Percentiles rank a stretch among this genome's conserved stretches.
Conservation (phyloP, 495 filamentous ascomycete species). For the Penicillium bialowiezense region DNA sequence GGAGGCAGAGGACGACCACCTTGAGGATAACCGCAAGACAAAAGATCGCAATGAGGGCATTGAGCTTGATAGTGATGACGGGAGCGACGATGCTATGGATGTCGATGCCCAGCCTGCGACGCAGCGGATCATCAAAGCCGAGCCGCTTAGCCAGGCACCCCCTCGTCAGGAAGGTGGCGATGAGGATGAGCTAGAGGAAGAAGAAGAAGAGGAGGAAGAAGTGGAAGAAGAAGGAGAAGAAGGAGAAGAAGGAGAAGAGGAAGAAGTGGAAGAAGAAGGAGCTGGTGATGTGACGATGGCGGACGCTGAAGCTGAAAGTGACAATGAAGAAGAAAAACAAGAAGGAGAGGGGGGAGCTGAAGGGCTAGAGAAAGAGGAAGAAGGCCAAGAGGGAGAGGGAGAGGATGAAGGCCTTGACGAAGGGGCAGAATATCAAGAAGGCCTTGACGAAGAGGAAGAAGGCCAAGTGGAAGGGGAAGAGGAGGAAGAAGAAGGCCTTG, state of each 20-base stretch:
- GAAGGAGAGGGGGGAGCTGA: not conserved
- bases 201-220: slow-evolving; percentile 1
- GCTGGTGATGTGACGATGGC: too few relatives aligned
- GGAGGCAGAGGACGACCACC: slow-evolving; percentile 39
- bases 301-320: not conserved
- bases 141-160: slow-evolving; percentile 1
- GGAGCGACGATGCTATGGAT: slow-evolving; percentile 21
- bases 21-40: slow-evolving; percentile 13
- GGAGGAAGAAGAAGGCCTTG: too few relatives aligned
- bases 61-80: slow-evolving; percentile 21
- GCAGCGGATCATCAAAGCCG: slow-evolving; percentile 4
- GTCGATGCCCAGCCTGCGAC: slow-evolving; percentile 14
- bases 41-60: slow-evolving; percentile 7
- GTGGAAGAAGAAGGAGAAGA: not conserved
- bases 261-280: not conserved
- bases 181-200: not conserved
- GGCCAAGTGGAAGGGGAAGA: not conserved
- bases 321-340: not conserved
- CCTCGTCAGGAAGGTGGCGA: not conserved
- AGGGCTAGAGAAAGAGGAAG: not conserved
- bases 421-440: too few relatives aligned
- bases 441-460: not conserved
- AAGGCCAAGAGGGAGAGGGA: not conserved
- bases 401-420: too few relatives aligned
- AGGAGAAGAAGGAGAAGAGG: not conserved